Evolutionary conservation across 768 basidiomycete genomes (phyloP).

Genomic region (Hysterangium stoloniferum): DNA sequence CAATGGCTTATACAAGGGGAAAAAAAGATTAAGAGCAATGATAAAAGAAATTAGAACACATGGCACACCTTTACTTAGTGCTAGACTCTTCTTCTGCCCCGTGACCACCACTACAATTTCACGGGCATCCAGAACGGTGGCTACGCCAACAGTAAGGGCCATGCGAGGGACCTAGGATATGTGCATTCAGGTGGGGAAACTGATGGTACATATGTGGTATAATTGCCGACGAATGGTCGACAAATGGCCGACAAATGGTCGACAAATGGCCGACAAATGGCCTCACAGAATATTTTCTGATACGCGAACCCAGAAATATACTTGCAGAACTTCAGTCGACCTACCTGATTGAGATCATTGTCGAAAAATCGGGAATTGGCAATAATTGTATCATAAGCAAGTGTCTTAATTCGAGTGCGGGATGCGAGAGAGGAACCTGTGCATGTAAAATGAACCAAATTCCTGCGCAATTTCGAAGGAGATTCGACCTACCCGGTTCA

Average conservation of each 20-base stretch:
- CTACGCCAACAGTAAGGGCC: conserved; percentile 87
- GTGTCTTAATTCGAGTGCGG: conserved; percentile 85
- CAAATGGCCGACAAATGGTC: no score
- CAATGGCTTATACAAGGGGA: conserved; percentile 34
- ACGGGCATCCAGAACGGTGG: conserved; percentile 74
- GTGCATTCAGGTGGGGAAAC: no score
- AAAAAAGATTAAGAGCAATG: background rate
- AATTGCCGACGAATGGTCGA: no score
- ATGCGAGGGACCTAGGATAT: conserved; percentile 53
- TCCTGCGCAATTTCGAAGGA: background rate
- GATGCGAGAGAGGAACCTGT: conserved; percentile 76
- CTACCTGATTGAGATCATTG: conserved; percentile 47
- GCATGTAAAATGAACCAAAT: background rate
- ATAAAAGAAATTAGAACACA: background rate
- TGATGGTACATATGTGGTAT: no score
- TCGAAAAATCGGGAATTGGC: conserved; percentile 93
- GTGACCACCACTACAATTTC: conserved; percentile 86
- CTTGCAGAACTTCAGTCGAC: no score
- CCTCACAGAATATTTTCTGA: no score
- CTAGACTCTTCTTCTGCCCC: conserved; percentile 74
- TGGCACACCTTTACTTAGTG: conserved; percentile 67
- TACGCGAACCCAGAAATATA: no score
- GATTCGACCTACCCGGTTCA: conserved; percentile 53
- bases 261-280: no score
- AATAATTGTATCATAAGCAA: conserved; percentile 88